These are phyloP conservation scores for Chlamydomonas asymmetrica DNA, from an alignment of 139 green algal species.

Conservation along the genomic window DNA sequence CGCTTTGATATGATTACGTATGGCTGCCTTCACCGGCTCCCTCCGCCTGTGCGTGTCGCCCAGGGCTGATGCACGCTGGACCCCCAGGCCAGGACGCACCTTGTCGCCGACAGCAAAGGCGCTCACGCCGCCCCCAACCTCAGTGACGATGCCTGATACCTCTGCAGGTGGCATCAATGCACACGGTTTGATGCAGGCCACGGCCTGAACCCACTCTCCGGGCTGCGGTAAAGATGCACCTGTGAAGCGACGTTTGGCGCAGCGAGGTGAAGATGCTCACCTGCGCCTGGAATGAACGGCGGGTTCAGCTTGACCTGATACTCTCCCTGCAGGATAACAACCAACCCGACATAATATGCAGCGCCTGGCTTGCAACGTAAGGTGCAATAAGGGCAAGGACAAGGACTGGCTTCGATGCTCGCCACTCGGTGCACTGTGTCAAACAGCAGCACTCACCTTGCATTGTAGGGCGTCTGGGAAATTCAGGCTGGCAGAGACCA, in stretches of 20 bases:
- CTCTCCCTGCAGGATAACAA: slow-evolving; percentile 47
- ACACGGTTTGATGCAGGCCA: no score
- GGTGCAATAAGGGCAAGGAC: neutral
- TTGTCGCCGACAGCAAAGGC: slow-evolving; percentile 69
- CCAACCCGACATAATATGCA: no score
- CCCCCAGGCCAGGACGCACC: slow-evolving; percentile 31
- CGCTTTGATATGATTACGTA: neutral
- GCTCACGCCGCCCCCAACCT: slow-evolving; percentile 67
- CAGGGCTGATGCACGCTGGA: neutral
- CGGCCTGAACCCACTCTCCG: no score
- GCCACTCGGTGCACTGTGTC: neutral
- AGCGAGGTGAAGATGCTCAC: no score
- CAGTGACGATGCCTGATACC: slow-evolving; percentile 68
- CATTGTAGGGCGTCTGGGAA: slow-evolving; percentile 76
- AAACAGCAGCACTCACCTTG: slow-evolving; percentile 44
- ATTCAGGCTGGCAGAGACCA: slow-evolving; percentile 62
- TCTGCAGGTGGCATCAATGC: no score
- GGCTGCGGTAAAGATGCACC: no score
- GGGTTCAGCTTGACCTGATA: slow-evolving; percentile 81
- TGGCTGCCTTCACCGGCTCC: neutral
- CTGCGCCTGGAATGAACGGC: slow-evolving; percentile 84
- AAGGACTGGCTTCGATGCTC: neutral
- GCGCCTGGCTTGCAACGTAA: no score
- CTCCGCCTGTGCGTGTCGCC: neutral
- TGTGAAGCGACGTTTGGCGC: no score